These are phyloP conservation scores for Aspergillus pseudoviridinutans DNA, from an alignment of 2,329 filamentous ascomycete genomes.

Conservation along the genomic window DNA sequence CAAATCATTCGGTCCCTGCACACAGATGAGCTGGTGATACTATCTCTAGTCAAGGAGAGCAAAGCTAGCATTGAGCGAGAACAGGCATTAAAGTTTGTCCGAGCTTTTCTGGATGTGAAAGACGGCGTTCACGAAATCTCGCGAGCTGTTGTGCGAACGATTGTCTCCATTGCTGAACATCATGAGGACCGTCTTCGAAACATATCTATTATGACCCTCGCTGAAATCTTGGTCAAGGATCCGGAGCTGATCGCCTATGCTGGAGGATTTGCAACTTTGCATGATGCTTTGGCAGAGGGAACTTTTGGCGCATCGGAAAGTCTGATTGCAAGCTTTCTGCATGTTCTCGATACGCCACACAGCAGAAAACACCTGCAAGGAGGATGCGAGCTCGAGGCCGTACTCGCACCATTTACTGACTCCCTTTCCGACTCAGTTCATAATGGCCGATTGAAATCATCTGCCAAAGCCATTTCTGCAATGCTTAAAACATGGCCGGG, in stretches of 20 bases:
- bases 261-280: slow-evolving; percentile 79
- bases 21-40: slow-evolving; percentile 86
- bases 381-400: slow-evolving; percentile 81
- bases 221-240: slow-evolving; percentile 84
- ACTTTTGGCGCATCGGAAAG: slow-evolving; percentile 91
- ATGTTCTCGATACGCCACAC: slow-evolving; percentile 79
- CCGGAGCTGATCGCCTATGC: slow-evolving; percentile 76
- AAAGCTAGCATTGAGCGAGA: slow-evolving; percentile 97
- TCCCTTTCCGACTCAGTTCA: slow-evolving; percentile 55
- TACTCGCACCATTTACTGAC: slow-evolving; percentile 92
- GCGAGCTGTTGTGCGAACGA: slow-evolving; percentile 77
- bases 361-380: slow-evolving; percentile 78
- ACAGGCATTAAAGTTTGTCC: slow-evolving; percentile 92
- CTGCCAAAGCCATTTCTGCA: slow-evolving; percentile 85
- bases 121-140: slow-evolving; percentile 86
- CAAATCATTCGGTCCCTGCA: slow-evolving; percentile 83
- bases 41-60: slow-evolving; percentile 89
- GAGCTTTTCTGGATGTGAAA: slow-evolving; percentile 93
- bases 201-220: slow-evolving; percentile 88
- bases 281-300: slow-evolving; percentile 87
- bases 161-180: slow-evolving; percentile 86
- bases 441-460: slow-evolving; percentile 71
- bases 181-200: slow-evolving; percentile 78
- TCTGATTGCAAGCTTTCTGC: slow-evolving; percentile 79
- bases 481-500: slow-evolving; percentile 93